Conservation (phyloP, 257 asterid genomes). For the Fraxinus americana region DNA sequence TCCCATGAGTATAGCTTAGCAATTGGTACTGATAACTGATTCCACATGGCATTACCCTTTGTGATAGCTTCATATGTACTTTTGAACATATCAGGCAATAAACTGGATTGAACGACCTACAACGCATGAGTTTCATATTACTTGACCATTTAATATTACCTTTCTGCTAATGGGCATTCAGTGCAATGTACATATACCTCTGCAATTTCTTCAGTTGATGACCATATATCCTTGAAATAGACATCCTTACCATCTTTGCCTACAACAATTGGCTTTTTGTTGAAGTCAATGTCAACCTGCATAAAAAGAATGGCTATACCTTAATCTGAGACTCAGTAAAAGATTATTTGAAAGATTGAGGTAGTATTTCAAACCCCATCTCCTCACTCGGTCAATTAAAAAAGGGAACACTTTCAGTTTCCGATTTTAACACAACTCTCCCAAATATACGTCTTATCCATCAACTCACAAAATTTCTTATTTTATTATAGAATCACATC, state of each 20-base stretch:
- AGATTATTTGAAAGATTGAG: too few relatives aligned
- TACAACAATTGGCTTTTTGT: too few relatives aligned
- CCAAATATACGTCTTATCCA: background rate
- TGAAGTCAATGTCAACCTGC: too few relatives aligned
- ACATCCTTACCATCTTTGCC: too few relatives aligned
- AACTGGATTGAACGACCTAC: conserved; percentile 87
- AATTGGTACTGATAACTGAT: conserved; percentile 66
- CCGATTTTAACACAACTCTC: background rate
- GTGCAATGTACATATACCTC: conserved; percentile 45
- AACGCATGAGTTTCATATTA: conserved; percentile 18
- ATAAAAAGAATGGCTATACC: too few relatives aligned
- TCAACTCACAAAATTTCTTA: too few relatives aligned
- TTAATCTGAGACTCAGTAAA: too few relatives aligned
- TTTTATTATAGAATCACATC: too few relatives aligned
- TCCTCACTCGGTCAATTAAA: background rate
- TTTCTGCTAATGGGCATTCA: background rate
- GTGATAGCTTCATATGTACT: conserved; percentile 88
- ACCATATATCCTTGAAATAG: conserved; percentile 49
- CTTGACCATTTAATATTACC: background rate
- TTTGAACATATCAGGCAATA: conserved; percentile 88
- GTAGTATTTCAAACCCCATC: conserved; percentile 1
- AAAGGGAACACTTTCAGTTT: background rate
- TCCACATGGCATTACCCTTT: conserved; percentile 89
- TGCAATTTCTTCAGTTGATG: conserved; percentile 88
- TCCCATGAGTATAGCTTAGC: conserved; percentile 86